These are phyloP conservation scores for Fusarium euwallaceae DNA, from an alignment of 2,329 filamentous ascomycete species.

Conservation along the genomic window DNA sequence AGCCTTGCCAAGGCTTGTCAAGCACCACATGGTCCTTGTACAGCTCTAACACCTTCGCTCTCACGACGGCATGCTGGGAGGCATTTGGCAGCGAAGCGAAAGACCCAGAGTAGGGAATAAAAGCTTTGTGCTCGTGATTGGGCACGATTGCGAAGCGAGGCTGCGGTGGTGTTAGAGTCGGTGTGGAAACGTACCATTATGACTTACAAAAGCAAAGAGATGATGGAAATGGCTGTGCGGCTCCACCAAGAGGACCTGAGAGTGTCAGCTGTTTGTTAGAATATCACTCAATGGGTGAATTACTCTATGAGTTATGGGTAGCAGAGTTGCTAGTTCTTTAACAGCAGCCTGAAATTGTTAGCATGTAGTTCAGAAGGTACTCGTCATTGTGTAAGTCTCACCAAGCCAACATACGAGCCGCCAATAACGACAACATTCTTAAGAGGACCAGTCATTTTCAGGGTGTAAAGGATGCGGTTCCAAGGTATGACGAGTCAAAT, in stretches of 20 bases:
- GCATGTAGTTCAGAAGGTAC: not conserved
- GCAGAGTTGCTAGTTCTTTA: constrained; percentile 38
- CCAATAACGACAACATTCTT: constrained; percentile 47
- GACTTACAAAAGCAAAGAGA: constrained; percentile 57
- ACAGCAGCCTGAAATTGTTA: constrained; percentile 37
- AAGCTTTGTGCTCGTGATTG: constrained; percentile 60
- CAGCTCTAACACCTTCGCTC: constrained; percentile 31
- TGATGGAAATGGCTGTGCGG: constrained; percentile 66
- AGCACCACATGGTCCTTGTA: constrained; percentile 38
- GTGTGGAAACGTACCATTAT: rapidly evolving
- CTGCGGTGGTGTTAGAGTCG: constrained; percentile 7
- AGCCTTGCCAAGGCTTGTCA: constrained; percentile 43
- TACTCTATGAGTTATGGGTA: constrained; percentile 43
- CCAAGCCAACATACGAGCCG: constrained; percentile 46
- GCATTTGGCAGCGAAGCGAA: constrained; percentile 37
- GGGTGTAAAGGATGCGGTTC: not conserved
- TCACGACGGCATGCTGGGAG: constrained; percentile 35
- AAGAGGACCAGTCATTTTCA: constrained; percentile 30
- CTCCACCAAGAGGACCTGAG: constrained; percentile 60
- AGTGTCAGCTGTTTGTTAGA: not conserved
- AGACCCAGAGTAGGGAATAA: constrained; percentile 60
- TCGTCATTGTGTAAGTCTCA: constrained; percentile 5
- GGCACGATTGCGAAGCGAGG: constrained; percentile 60
- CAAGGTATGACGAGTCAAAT: not conserved
- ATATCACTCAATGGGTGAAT: rapidly evolving